phyloP scores from a whole-genome alignment of 352 stramenopile genomes.

The Blastocystis sp. region DNA sequence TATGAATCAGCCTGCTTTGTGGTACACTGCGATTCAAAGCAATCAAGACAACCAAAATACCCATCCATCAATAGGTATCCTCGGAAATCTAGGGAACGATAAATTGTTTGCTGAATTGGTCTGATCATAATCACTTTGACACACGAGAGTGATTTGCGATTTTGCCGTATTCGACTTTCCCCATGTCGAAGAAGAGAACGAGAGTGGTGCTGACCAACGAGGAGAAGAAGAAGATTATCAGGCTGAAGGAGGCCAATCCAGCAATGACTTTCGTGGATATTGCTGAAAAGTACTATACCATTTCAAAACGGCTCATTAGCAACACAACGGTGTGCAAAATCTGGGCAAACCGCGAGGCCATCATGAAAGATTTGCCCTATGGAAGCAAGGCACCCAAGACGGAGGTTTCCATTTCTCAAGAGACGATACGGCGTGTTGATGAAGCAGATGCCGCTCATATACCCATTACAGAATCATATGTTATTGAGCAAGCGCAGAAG shows the following conservation, averaged over 20 bases:
- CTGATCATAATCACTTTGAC: not conserved
- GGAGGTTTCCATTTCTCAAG: slow-evolving; percentile 23
- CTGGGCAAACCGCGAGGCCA: slow-evolving; percentile 35
- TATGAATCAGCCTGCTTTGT: slow-evolving; percentile 14
- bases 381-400: not conserved
- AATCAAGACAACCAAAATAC: too few species aligned
- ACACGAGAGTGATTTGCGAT: slow-evolving; percentile 24
- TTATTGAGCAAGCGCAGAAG: slow-evolving; percentile 27
- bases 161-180: not conserved
- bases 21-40: not conserved
- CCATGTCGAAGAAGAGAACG: not conserved
- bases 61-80: too few species aligned
- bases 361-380: slow-evolving; percentile 14
- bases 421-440: slow-evolving; percentile 2
- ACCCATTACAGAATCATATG: not conserved
- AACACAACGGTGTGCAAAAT: slow-evolving; percentile 14
- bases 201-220: not conserved
- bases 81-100: not conserved
- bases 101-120: not conserved
- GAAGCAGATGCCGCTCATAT: not conserved
- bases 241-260: slow-evolving; percentile 18
- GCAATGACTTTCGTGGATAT: slow-evolving; percentile 3
- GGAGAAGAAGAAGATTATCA: slow-evolving; percentile 46
- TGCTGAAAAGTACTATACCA: slow-evolving; percentile 30
- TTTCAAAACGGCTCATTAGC: not conserved